Base-by-base conservation (phyloP, 352 stramenopile species). In the Aphanomyces euteiches region DNA sequence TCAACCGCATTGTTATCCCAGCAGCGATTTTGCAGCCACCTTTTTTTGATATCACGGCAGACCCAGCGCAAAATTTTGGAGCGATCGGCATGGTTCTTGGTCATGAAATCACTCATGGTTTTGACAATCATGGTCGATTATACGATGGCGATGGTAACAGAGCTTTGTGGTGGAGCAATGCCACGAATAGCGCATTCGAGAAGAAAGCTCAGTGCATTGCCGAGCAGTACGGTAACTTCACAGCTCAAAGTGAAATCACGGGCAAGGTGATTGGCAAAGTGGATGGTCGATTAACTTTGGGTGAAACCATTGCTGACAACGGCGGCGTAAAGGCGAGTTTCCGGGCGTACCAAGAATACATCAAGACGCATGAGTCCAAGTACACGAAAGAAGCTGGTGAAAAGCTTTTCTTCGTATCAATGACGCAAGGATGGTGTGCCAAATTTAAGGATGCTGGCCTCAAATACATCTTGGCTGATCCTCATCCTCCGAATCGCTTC, bases 71-170 rank as follows among this genome's bases (percentile, higher is more conserved):
- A 3, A 97, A 98, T 70, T 98, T 93, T 75, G 93, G 90, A 48
- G 84, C 82, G 7, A 97, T 98, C 64, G 90, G 91, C 2, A 92
- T 94, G 72, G 86, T 98, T 8, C 95, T 97, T 72, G 90, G 90
- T 2, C 93, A 98, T 73, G 93, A 98, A 77, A 92, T 98, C 73
- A 97, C 90, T 10, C 90, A 98, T 71, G 93, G 90, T 15, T 98
- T 97, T 73, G 93, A 98, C 73, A 90, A 98, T 66, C 87, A 97
- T 74, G 93, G 91, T 64, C 78, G 88, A 28, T 93, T 97, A 53
- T 96, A 85, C 57, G 83, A 93, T 67, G 85, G 69, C 36, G 77
- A 87, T 57, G 93, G 93, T 15, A 91, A 90, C 17, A 82, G 97
- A 50, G 80, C 84, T 13, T 86, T 96, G 60, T 98, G 93, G 93